Evolutionary conservation across 441 rosid genomes (phyloP).

Genomic region (Biscutella laevigata): DNA sequence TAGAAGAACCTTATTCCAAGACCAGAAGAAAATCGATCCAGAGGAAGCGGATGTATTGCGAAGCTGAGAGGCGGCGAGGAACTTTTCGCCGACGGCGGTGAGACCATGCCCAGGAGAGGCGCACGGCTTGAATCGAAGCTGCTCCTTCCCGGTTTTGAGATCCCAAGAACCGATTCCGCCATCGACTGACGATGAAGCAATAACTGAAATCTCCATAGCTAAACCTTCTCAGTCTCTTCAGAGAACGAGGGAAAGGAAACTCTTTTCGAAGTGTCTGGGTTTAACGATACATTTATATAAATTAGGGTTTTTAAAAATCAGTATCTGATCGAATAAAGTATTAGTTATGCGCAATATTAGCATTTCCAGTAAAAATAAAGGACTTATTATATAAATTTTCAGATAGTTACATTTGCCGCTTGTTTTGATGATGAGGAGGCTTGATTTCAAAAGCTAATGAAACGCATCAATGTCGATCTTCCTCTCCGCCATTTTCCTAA

Average conservation of each 20-base stretch:
- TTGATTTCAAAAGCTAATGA: conserved; percentile 30
- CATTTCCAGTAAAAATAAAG: accelerated
- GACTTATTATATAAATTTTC: not conserved
- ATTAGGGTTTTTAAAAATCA: conserved; percentile 20
- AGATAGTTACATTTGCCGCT: not conserved
- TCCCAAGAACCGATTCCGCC: conserved; percentile 75
- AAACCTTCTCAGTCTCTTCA: too few species aligned
- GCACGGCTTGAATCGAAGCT: conserved; percentile 57
- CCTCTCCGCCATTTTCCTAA: conserved; percentile 26
- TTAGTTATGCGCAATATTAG: not conserved
- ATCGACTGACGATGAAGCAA: conserved; percentile 67
- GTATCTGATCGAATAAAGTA: not conserved
- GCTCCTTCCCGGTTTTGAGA: conserved; percentile 54
- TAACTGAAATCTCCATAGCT: conserved; percentile 39
- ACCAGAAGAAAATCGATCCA: conserved; percentile 68
- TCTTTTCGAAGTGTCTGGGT: not conserved
- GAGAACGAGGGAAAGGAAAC: not conserved
- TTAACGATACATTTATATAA: not conserved
- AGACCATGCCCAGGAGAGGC: conserved; percentile 68
- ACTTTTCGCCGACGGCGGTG: conserved; percentile 43
- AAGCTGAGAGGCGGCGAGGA: conserved; percentile 70
- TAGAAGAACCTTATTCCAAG: conserved; percentile 56
- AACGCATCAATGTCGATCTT: conserved; percentile 20
- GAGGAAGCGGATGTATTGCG: conserved; percentile 45
- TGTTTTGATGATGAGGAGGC: conserved; percentile 12